Base-by-base conservation (phyloP, 192 early-diverging fungal genomes). In the Neocallimastix lanati region DNA sequence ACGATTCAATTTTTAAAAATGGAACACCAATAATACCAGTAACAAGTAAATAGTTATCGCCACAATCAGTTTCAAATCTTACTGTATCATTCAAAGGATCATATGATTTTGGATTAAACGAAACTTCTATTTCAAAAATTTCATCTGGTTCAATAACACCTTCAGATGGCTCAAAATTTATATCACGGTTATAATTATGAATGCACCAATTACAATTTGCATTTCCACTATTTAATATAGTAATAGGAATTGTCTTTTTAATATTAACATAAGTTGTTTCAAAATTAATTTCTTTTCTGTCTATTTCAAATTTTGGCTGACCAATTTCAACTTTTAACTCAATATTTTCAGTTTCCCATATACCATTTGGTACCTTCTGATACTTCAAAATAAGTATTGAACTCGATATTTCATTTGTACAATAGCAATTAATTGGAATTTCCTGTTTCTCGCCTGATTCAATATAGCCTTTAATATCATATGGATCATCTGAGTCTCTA, bases 11-110 rank as follows among this genome's bases (percentile, higher is more conserved):
- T 30, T 81, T 81, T 35, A 91, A 78, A 77, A 88, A 91, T 11
- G 90, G 90, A 28, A 91, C 82, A 5, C 90, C 90, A 16, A 91
- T 87, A 13, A 91, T 84, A 25, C 90, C 90, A 81, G 85, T 90
- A 78, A 86, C 87, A 80, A 88, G 82, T 5, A 91, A 76, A 78
- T 79, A 82, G 76, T 87, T 87, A 28, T 80, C 80, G 0, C 90
- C 90, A 14, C 84, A 85, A 82, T 91, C 90, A 7, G 90, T 91
- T 77, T 77, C 80, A 78, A 91, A 91, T n/a, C 76, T 79, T 13
- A 91, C 77, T 4, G 81, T 82, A 27, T 85, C 81, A 28, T 82
- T 78, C 12, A 90, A 83, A 4, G 83, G 80, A 14, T 88, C 86
- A 81, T 83, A 91, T 77, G 85, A 79, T 29, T 80, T 78, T 15